These are phyloP conservation scores for Nemophila menziesii DNA, from an alignment of 257 asterid genomes.

Conservation along the genomic window DNA sequence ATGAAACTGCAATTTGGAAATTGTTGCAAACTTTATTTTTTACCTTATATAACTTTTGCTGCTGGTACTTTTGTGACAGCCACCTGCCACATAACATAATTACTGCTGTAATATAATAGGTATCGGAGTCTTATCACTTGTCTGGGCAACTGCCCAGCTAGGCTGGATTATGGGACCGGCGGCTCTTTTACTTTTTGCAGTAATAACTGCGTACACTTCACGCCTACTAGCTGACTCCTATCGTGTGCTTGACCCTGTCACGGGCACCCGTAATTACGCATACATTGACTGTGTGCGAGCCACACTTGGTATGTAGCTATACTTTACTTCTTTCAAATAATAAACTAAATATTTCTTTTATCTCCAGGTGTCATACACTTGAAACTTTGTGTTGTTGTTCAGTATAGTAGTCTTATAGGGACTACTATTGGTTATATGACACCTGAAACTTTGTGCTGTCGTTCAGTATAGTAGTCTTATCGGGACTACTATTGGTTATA, in stretches of 20 bases:
- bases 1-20: no score
- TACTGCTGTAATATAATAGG: constrained; percentile 91
- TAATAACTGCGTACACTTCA: constrained; percentile 61
- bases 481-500: no score
- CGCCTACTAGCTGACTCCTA: constrained; percentile 63
- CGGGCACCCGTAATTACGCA: constrained; percentile 63
- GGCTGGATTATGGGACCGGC: constrained; percentile 88
- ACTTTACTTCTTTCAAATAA: no score
- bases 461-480: no score
- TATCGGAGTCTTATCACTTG: constrained; percentile 75
- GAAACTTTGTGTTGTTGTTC: no score
- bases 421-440: no score
- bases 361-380: no score
- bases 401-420: no score
- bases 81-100: constrained; percentile 73
- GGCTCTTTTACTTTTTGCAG: constrained; percentile 43
- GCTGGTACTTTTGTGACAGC: constrained; percentile 22
- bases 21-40: no score
- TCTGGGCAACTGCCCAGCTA: constrained; percentile 83
- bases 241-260: constrained; percentile 61
- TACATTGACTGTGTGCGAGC: constrained; percentile 71
- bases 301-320: constrained; percentile 41
- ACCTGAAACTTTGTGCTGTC: no score
- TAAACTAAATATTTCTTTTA: no score
- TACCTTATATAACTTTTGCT: no score